These are phyloP conservation scores for Pachysandra terminalis DNA, from an alignment of 164 flowering plant species.

Conservation along the genomic window DNA sequence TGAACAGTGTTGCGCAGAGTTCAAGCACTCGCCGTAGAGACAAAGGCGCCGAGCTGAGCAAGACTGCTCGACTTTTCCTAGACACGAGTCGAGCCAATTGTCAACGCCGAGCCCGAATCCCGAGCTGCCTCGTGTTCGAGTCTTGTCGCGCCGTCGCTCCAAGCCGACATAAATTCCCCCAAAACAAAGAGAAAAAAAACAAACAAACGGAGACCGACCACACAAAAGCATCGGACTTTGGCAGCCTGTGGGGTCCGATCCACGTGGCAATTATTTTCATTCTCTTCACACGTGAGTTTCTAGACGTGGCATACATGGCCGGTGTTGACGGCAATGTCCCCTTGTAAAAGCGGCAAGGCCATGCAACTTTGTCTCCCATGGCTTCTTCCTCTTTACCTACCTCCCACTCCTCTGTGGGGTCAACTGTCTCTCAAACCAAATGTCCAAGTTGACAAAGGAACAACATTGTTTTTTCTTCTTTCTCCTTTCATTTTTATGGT, in stretches of 20 bases:
- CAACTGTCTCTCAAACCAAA: no score
- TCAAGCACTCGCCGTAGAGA: constrained; percentile 1
- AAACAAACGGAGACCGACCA: background rate
- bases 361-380: constrained; percentile 16
- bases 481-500: no score
- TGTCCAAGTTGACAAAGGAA: no score
- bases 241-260: background rate
- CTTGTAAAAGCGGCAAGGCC: constrained; percentile 13
- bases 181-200: background rate
- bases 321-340: constrained; percentile 6
- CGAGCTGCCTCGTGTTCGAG: constrained; percentile 10
- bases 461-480: no score
- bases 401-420: background rate
- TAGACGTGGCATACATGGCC: constrained; percentile 15
- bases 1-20: background rate
- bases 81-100: constrained; percentile 3
- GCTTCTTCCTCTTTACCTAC: background rate
- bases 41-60: constrained; percentile 16
- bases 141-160: constrained; percentile 15
- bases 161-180: background rate
- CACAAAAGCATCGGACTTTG: background rate
- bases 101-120: constrained; percentile 16
- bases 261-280: constrained; percentile 9
- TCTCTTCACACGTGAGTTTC: constrained; percentile 1
- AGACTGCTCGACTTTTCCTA: constrained; percentile 9